These are phyloP conservation scores for Trichoderma pleuroti DNA, from an alignment of 2,329 filamentous ascomycete species.

Conservation along the genomic window DNA sequence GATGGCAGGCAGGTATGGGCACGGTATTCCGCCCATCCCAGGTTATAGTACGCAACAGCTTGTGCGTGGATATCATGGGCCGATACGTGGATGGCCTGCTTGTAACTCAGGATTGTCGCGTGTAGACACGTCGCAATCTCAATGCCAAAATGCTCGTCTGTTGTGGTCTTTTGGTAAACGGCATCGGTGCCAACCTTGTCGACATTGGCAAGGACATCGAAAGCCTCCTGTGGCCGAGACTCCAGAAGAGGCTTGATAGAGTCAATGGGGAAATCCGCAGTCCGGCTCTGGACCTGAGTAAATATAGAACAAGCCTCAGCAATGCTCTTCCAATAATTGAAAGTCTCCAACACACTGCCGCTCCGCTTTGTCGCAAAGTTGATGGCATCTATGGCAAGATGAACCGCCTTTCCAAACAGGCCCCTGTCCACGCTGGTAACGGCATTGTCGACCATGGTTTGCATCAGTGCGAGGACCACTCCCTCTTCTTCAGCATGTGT, in stretches of 20 bases:
- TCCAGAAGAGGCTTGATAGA: slow-evolving; percentile 58
- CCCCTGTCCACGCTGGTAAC: slow-evolving; percentile 76
- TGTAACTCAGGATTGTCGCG: slow-evolving; percentile 78
- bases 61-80: slow-evolving; percentile 77
- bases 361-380: slow-evolving; percentile 62
- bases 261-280: slow-evolving; percentile 58
- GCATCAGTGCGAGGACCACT: slow-evolving; percentile 80
- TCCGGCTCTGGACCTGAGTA: slow-evolving; percentile 68
- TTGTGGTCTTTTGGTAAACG: slow-evolving; percentile 40
- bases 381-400: slow-evolving; percentile 67
- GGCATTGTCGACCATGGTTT: slow-evolving; percentile 80
- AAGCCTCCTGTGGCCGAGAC: slow-evolving; percentile 50
- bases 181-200: slow-evolving; percentile 58
- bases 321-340: slow-evolving; percentile 93
- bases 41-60: slow-evolving; percentile 94
- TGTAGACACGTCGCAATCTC: slow-evolving; percentile 60
- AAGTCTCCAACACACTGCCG: slow-evolving; percentile 62
- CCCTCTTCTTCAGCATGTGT: slow-evolving; percentile 73
- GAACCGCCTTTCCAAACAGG: slow-evolving; percentile 76
- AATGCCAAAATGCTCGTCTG: slow-evolving; percentile 46
- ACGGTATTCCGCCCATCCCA: slow-evolving; percentile 89
- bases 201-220: slow-evolving; percentile 62
- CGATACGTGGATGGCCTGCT: slow-evolving; percentile 73
- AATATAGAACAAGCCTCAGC: slow-evolving; percentile 87
- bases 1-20: slow-evolving; percentile 66